Conservation (phyloP, 2,329 filamentous ascomycete genomes). For the Cordyceps tenuipes region DNA sequence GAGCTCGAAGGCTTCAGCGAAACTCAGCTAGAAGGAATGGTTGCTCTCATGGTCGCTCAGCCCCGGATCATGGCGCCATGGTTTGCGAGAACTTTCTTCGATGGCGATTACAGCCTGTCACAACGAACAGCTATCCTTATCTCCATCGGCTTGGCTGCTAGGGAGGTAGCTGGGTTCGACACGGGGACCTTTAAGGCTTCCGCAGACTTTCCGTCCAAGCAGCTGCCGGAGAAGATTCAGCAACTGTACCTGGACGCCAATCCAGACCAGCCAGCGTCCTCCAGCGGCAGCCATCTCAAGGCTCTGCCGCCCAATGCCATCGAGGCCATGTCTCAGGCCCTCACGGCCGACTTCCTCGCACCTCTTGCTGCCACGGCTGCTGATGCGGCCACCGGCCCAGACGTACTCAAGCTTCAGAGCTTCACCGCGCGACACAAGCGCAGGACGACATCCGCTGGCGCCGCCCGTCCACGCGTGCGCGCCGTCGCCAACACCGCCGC, state of each 20-base stretch:
- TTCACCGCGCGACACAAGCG: constrained; percentile 58
- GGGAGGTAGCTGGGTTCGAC: constrained; percentile 76
- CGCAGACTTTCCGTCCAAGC: constrained; percentile 69
- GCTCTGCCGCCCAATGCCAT: constrained; percentile 51
- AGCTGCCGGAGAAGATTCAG: constrained; percentile 66
- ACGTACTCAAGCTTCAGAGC: constrained; percentile 78
- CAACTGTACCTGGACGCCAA: constrained; percentile 50
- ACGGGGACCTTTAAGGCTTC: constrained; percentile 41
- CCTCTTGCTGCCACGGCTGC: constrained; percentile 77
- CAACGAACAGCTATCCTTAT: constrained; percentile 78
- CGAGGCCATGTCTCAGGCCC: constrained; percentile 55
- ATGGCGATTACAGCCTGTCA: constrained; percentile 81
- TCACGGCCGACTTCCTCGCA: constrained; percentile 66
- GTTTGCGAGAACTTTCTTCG: constrained; percentile 79
- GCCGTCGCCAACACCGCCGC: constrained; percentile 71
- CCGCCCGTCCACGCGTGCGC: constrained; percentile 34
- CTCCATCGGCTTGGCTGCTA: constrained; percentile 69
- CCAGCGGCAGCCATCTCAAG: constrained; percentile 34
- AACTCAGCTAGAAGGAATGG: constrained; percentile 68
- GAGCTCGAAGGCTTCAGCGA: constrained; percentile 72
- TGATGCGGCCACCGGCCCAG: constrained; percentile 69
- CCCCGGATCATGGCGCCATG: constrained; percentile 73
- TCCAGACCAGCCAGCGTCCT: constrained; percentile 15
- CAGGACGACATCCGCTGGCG: constrained; percentile 17
- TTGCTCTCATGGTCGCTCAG: constrained; percentile 69